Percentiles rank a stretch among this genome's conserved stretches.
phyloP scores from a whole-genome alignment of 371 early-diverging fungal species.

The Actinomortierella ambigua region DNA sequence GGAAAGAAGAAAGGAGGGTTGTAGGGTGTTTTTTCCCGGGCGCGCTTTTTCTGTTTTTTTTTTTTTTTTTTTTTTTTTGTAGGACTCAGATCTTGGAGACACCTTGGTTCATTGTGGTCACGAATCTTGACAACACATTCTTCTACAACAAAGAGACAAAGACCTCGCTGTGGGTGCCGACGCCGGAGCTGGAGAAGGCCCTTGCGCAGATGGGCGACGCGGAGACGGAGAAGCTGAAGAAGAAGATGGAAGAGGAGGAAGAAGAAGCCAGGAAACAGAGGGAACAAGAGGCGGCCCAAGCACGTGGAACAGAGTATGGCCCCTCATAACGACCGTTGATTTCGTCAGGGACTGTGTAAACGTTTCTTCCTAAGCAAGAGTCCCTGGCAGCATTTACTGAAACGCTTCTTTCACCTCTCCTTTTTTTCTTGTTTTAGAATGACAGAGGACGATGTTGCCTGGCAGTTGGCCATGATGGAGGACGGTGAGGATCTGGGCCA shows the following conservation, averaged over 20 bases:
- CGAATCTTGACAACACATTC: conserved; percentile 75
- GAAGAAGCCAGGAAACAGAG: conserved; percentile 30
- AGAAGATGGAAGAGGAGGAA: conserved; percentile 42
- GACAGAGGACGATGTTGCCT: conserved; percentile 74
- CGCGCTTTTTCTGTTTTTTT: neutral
- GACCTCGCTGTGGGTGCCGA: conserved; percentile 73
- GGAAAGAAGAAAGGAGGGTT: too few relatives aligned
- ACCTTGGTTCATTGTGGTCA: conserved; percentile 75
- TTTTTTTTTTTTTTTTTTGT: conserved; percentile 3
- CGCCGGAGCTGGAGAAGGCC: conserved; percentile 54
- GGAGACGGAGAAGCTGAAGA: conserved; percentile 46
- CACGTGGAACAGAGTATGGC: conserved; percentile 34
- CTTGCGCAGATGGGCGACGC: conserved; percentile 43
- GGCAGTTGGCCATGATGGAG: conserved; percentile 68
- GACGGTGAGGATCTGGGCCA: conserved; percentile 41
- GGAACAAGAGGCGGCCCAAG: conserved; percentile 38
- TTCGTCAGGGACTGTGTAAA: neutral
- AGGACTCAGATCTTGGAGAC: conserved; percentile 74
- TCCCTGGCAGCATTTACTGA: neutral
- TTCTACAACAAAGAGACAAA: conserved; percentile 74
- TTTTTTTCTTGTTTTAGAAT: conserved; percentile 50
- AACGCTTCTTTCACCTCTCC: neutral
- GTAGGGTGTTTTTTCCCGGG: neutral
- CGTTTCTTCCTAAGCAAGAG: neutral
- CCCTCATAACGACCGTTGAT: conserved; percentile 36